Percentiles rank a stretch among this genome's conserved stretches.
Conservation (phyloP, 176 grass and related monocot species). For the Metroxylon sagu region DNA sequence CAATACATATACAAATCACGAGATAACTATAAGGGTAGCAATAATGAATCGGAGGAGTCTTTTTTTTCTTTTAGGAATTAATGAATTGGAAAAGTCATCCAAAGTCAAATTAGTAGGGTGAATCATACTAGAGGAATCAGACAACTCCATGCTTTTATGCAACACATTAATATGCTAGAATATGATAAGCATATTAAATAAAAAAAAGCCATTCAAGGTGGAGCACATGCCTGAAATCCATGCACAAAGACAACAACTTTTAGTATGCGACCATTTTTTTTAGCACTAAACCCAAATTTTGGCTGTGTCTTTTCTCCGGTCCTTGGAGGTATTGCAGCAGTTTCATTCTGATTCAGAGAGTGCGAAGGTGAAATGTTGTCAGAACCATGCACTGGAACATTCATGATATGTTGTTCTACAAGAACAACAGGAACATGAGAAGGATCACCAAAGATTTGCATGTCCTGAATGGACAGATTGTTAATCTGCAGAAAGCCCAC, state of each 20-base stretch:
- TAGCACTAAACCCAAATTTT: constrained; percentile 23
- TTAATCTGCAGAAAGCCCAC: constrained; percentile 53
- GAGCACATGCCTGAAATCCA: constrained; percentile 74
- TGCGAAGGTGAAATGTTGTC: constrained; percentile 27
- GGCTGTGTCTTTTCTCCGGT: constrained; percentile 24
- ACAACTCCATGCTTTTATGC: too few relatives aligned
- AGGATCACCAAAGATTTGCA: constrained; percentile 90
- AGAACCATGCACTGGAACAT: constrained; percentile 57
- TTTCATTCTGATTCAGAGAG: constrained; percentile 23
- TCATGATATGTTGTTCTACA: constrained; percentile 82
- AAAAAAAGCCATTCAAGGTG: too few relatives aligned
- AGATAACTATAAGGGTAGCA: too few relatives aligned
- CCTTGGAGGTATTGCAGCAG: constrained; percentile 19
- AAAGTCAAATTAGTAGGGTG: too few relatives aligned
- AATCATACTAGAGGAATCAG: too few relatives aligned
- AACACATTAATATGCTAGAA: too few relatives aligned
- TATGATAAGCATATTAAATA: too few relatives aligned
- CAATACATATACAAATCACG: too few relatives aligned
- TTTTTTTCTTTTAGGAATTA: too few relatives aligned
- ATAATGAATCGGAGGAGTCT: too few relatives aligned
- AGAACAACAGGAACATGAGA: constrained; percentile 79
- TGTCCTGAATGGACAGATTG: constrained; percentile 58
- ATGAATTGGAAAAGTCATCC: too few relatives aligned
- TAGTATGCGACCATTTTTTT: constrained; percentile 39
- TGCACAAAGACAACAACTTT: constrained; percentile 86